Conservation (phyloP, 805 yeast species). For the Allodekkera sacchari region DNA sequence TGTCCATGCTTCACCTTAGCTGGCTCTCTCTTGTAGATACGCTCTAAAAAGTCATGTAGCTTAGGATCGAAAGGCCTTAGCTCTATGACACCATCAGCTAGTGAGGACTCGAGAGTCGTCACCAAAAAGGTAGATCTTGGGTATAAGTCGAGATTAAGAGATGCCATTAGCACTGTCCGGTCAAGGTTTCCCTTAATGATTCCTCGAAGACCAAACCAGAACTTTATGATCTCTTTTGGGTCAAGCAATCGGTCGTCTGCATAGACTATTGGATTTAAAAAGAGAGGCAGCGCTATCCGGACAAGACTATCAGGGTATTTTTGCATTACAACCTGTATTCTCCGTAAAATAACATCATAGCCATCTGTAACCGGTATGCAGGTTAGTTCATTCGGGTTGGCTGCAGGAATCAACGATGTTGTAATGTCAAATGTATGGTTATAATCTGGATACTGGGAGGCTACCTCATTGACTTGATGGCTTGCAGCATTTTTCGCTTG, state of each 20-base stretch:
- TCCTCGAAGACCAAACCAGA: slow-evolving; percentile 51
- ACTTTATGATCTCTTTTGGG: slow-evolving; percentile 44
- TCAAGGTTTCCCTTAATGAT: slow-evolving; percentile 38
- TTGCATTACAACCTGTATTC: slow-evolving; percentile 33
- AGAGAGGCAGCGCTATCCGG: slow-evolving; percentile 65
- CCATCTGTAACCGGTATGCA: slow-evolving; percentile 34
- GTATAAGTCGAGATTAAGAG: slow-evolving; percentile 59
- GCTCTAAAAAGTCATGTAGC: slow-evolving; percentile 56
- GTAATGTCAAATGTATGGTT: slow-evolving; percentile 71
- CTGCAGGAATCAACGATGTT: slow-evolving; percentile 57
- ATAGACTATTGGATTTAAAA: slow-evolving; percentile 73
- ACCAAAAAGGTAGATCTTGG: slow-evolving; percentile 43
- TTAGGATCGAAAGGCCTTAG: slow-evolving; percentile 78
- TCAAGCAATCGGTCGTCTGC: slow-evolving; percentile 30
- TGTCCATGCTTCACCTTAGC: slow-evolving; percentile 79
- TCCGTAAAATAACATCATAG: slow-evolving; percentile 24
- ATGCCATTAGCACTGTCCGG: slow-evolving; percentile 37
- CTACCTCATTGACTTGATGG: slow-evolving; percentile 17
- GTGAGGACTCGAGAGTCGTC: slow-evolving; percentile 41
- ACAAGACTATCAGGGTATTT: slow-evolving; percentile 41
- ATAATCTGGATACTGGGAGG: slow-evolving; percentile 40
- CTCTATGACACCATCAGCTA: slow-evolving; percentile 62
- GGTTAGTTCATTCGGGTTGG: slow-evolving; percentile 52
- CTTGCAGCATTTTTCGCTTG: slow-evolving; percentile 25
- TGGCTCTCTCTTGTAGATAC: slow-evolving; percentile 64